Percentiles rank a stretch among this genome's conserved stretches.
phyloP scores from a whole-genome alignment of 164 flowering plant species.

The Chloranthus sessilifolius region DNA sequence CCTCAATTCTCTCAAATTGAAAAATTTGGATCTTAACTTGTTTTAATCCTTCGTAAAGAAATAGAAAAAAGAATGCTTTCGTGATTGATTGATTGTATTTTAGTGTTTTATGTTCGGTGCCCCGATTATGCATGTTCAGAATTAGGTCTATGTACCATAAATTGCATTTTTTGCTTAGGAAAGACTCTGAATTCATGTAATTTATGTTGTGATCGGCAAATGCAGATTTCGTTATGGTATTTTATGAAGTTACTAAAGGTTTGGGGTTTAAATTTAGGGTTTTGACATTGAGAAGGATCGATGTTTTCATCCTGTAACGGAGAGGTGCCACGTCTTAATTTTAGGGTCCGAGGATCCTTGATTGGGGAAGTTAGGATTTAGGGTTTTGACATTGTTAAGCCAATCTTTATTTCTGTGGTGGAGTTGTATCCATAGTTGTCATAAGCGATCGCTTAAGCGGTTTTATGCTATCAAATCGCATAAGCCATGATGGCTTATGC shows the following conservation, averaged over 20 bases:
- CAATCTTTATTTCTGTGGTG: not conserved
- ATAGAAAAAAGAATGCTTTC: too few relatives aligned
- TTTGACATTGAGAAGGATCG: not conserved
- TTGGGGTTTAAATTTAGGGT: conserved; percentile 8
- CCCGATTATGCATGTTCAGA: not conserved
- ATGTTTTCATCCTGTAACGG: not conserved
- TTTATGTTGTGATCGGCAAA: not conserved
- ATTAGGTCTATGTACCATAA: too few relatives aligned
- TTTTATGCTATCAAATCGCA: too few relatives aligned
- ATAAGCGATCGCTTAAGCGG: too few relatives aligned
- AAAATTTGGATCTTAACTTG: not conserved
- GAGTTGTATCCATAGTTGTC: too few relatives aligned
- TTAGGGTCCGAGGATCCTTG: not conserved
- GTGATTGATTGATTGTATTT: too few relatives aligned
- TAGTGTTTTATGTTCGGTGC: not conserved
- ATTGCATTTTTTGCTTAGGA: not conserved
- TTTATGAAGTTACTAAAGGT: too few relatives aligned
- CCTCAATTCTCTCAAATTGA: not conserved
- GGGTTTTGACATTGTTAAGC: not conserved
- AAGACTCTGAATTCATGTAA: not conserved
- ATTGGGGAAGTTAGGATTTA: not conserved
- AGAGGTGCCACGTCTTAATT: not conserved
- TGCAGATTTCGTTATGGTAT: too few relatives aligned
- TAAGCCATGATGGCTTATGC: too few relatives aligned
- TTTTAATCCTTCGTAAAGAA: too few relatives aligned